Evolutionary conservation across 1,284 basidiomycete genomes (phyloP).

Genomic region (Leccinum solheimii): DNA sequence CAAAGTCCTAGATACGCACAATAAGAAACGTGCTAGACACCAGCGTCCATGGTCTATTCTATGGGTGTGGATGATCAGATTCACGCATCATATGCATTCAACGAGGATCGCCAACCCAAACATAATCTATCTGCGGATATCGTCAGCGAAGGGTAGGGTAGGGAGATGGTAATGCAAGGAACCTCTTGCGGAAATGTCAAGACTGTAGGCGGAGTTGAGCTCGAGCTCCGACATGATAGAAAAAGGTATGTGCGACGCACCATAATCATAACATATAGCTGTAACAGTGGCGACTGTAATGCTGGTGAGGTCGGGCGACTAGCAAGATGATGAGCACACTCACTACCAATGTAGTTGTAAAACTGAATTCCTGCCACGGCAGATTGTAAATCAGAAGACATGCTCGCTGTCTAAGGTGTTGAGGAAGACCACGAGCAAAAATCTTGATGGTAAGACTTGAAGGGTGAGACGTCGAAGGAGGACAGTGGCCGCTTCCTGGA

Average conservation of each 20-base stretch:
- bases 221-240: background rate
- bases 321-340: background rate
- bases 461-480: background rate
- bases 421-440: background rate
- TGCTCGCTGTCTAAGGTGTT: background rate
- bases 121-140: conserved; percentile 13
- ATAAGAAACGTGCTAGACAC: conserved; percentile 21
- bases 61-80: conserved; percentile 6
- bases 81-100: background rate
- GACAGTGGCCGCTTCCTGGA: background rate
- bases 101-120: conserved; percentile 20
- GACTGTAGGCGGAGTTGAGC: conserved; percentile 10
- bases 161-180: background rate
- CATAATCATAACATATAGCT: conserved; percentile 22
- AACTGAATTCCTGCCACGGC: conserved; percentile 15
- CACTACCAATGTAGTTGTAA: conserved; percentile 17
- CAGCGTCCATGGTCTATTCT: conserved; percentile 24
- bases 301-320: conserved; percentile 4
- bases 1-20: conserved; percentile 8
- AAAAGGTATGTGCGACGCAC: conserved; percentile 12
- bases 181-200: conserved; percentile 22
- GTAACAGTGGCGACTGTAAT: conserved; percentile 13
- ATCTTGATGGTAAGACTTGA: background rate
- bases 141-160: conserved; percentile 2
- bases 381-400: conserved; percentile 12